phyloP scores from a whole-genome alignment of 2,329 filamentous ascomycete species.

The Xylaria hypoxylon region DNA sequence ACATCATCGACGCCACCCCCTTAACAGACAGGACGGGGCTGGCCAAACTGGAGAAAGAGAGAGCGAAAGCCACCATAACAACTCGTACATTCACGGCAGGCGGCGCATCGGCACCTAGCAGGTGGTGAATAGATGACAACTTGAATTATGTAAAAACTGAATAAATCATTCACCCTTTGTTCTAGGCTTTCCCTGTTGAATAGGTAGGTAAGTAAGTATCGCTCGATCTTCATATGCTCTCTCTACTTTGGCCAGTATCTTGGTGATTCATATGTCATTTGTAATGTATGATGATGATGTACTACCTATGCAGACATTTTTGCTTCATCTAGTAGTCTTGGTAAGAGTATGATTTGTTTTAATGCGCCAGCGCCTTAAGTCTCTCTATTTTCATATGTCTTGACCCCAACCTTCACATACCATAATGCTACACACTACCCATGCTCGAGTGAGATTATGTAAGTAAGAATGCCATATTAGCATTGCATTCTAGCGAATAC shows the following conservation, averaged over 20 bases:
- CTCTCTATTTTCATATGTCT: too few species aligned
- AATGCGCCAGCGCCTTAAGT: too few species aligned
- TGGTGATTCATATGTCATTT: background rate
- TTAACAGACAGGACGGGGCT: conserved; percentile 86
- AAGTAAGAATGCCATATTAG: too few species aligned
- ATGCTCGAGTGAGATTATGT: too few species aligned
- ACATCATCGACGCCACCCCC: conserved; percentile 90
- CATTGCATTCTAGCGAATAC: too few species aligned
- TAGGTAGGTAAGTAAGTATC: conserved; percentile 27
- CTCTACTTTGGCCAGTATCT: background rate
- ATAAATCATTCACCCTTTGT: background rate
- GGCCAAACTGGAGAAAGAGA: conserved; percentile 67
- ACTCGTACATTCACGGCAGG: conserved; percentile 65
- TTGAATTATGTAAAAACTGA: conserved; percentile 8
- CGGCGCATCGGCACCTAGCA: conserved; percentile 61
- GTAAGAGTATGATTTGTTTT: too few species aligned
- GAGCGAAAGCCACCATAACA: conserved; percentile 60
- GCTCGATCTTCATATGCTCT: background rate
- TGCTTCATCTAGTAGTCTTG: too few species aligned
- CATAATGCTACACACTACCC: too few species aligned
- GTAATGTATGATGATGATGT: too few species aligned
- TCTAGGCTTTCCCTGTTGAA: background rate
- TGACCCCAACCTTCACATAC: too few species aligned
- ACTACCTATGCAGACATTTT: too few species aligned
- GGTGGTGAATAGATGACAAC: conserved; percentile 53